A percentile compares a stretch with the other conserved stretches of the same genome.
Conservation (phyloP, 1,139 yeast genomes). For the Debaryomyces sp. region DNA sequence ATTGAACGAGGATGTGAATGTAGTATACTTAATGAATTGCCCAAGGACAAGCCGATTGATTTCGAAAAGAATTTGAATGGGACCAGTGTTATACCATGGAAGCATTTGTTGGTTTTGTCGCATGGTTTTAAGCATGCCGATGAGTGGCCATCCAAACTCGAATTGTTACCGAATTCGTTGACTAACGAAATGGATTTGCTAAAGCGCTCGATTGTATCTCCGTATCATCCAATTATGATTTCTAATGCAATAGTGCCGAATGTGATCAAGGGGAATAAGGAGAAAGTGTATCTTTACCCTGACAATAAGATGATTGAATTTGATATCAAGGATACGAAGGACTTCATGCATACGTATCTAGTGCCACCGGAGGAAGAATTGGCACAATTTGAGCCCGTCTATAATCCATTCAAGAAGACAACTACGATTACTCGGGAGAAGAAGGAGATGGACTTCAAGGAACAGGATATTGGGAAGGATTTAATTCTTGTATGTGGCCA, state of each 20-base stretch:
- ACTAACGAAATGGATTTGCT: slow-evolving; percentile 32
- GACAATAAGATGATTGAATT: slow-evolving; percentile 48
- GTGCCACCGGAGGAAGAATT: slow-evolving; percentile 28
- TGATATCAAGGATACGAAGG: slow-evolving; percentile 29
- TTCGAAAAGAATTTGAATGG: slow-evolving; percentile 38
- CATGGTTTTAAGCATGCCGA: slow-evolving; percentile 31
- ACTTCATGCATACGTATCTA: slow-evolving; percentile 47
- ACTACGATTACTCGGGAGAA: neutral
- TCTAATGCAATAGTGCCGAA: slow-evolving; percentile 36
- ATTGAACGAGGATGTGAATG: slow-evolving; percentile 64
- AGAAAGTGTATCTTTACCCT: slow-evolving; percentile 54
- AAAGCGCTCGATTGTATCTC: slow-evolving; percentile 35
- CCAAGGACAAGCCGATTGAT: slow-evolving; percentile 46
- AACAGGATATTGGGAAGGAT: slow-evolving; percentile 22
- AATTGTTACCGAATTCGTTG: slow-evolving; percentile 46
- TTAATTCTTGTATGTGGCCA: slow-evolving; percentile 69
- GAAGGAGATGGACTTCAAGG: slow-evolving; percentile 19
- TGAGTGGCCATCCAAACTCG: slow-evolving; percentile 63
- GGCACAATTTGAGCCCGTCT: slow-evolving; percentile 18
- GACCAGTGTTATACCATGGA: slow-evolving; percentile 55
- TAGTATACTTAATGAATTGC: slow-evolving; percentile 51
- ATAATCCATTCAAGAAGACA: slow-evolving; percentile 35
- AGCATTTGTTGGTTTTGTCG: slow-evolving; percentile 57
- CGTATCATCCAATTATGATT: slow-evolving; percentile 53
- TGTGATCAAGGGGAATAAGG: slow-evolving; percentile 14